Evolutionary conservation across 208 protist genomes (phyloP), one percentile per base, ranked within the genome.

Genomic region (Wallacemonas sp.): DNA sequence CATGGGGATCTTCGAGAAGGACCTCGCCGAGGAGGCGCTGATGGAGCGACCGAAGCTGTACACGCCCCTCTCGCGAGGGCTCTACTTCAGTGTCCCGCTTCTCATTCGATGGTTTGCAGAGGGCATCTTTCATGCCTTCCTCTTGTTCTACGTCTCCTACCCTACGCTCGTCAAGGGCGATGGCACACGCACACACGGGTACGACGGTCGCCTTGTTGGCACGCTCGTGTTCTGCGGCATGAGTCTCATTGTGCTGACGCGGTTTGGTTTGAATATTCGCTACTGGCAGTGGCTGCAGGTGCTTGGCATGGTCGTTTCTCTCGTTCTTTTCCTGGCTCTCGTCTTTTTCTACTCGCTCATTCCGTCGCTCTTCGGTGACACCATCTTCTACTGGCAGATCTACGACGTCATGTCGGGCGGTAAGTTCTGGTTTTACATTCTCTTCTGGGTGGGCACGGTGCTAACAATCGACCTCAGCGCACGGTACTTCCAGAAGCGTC

Each of bases 1-100:
- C 49, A 82, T 89, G 76, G 94, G 91, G 1, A 95, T 97, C 34
- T 96, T 96, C 68, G 94, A 97, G 17, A 93, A 94, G 83, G 94
- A 97, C 66, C 68, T 97, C n/a, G 67, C 78, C 4, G 86, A 93
- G 58, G 88, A 80, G 3, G 80, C 71, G 15, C 45, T 96, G 55
- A 30, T 88, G 64, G 38, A 62, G 28, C 72, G 80, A 5, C 90
- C 93, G 5, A 68, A 82, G 54, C 84, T 97, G 47, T 97, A 88
- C 77, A 68, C 82, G 2, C 74, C 70, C 9, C 70, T 93, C 19
- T 80, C 86, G 12, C 65, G 70, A 44, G 85, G 86, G 11, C 68
- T 86, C 63, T 97, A 95, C 73, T 94, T 95, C 62, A 88, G 91
- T 67, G 9, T 75, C 2, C 21, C 24, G 41, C 55, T 79, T 14